Evolutionary conservation across 2,329 filamentous ascomycete species (phyloP).

Genomic region (Dichotomopilus funicola): DNA sequence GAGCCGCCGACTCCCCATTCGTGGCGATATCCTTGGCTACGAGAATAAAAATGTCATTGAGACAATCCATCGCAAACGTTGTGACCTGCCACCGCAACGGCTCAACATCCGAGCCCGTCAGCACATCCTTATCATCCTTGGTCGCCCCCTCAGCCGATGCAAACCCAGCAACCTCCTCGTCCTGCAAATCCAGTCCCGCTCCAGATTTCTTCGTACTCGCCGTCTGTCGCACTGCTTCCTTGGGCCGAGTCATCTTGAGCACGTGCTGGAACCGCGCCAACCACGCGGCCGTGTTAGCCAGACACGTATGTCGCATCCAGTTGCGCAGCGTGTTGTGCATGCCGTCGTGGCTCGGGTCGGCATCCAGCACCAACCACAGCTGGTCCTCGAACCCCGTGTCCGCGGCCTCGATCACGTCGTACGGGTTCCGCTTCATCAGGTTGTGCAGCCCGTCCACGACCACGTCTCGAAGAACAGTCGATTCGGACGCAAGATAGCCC

Average conservation of each 20-base stretch:
- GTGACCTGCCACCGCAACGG: constrained; percentile 91
- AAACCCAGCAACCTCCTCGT: constrained; percentile 96
- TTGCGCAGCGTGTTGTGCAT: constrained; percentile 84
- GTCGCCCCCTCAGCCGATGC: constrained; percentile 65
- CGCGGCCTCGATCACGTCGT: constrained; percentile 71
- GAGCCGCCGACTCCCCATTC: constrained; percentile 71
- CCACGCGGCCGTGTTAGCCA: constrained; percentile 77
- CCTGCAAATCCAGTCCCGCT: constrained; percentile 70
- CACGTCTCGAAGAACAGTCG: constrained; percentile 64
- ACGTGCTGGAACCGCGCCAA: constrained; percentile 82
- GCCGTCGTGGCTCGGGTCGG: constrained; percentile 65
- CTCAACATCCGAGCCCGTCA: constrained; percentile 63
- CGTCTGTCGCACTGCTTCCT: constrained; percentile 48
- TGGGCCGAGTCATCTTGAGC: constrained; percentile 76
- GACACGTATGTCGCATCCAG: constrained; percentile 86
- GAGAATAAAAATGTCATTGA: constrained; percentile 74
- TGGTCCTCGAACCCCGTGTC: constrained; percentile 79
- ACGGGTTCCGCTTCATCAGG: constrained; percentile 86
- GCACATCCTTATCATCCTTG: constrained; percentile 49
- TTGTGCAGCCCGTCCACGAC: constrained; percentile 87
- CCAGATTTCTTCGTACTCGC: constrained; percentile 41
- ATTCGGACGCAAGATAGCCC: constrained; percentile 63
- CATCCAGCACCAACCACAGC: constrained; percentile 83
- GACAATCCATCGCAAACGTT: constrained; percentile 84
- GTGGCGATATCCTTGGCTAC: constrained; percentile 72